Evolutionary conservation across 441 rosid species (phyloP).

Genomic region (Raphanus hybrid): DNA sequence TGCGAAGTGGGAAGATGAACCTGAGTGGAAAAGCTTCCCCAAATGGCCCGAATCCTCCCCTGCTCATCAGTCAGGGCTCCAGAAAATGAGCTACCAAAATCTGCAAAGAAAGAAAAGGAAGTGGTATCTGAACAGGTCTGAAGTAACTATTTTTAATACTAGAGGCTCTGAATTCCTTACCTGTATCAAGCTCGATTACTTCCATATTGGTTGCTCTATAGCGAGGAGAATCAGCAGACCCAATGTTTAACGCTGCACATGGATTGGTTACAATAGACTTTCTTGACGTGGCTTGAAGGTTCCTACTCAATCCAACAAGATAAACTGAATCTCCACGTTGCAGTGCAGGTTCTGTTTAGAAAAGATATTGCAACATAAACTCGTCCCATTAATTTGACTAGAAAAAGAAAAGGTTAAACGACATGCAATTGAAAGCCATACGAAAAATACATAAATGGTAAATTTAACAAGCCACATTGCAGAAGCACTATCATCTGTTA

Average conservation of each 20-base stretch:
- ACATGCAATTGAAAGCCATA: slow-evolving; percentile 21
- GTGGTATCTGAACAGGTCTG: slow-evolving; percentile 14
- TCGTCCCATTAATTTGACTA: neutral
- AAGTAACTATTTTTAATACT: slow-evolving; percentile 14
- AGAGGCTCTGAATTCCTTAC: slow-evolving; percentile 48
- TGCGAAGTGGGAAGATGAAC: slow-evolving; percentile 49
- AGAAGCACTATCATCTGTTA: slow-evolving; percentile 9
- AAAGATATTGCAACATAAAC: slow-evolving; percentile 24
- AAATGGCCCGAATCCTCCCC: slow-evolving; percentile 92
- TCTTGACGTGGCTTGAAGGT: slow-evolving; percentile 90
- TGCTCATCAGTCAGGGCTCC: slow-evolving; percentile 91
- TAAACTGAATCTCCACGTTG: slow-evolving; percentile 90
- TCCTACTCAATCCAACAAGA: slow-evolving; percentile 90
- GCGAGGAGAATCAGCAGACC: slow-evolving; percentile 86
- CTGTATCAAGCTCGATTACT: slow-evolving; percentile 96
- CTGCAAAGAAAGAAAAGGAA: slow-evolving; percentile 50
- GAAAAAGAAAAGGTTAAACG: slow-evolving; percentile 10
- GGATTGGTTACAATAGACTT: slow-evolving; percentile 93
- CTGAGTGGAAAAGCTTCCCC: slow-evolving; percentile 98
- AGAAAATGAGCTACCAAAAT: slow-evolving; percentile 93
- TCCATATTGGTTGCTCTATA: slow-evolving; percentile 97
- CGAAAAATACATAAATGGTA: neutral
- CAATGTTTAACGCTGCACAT: slow-evolving; percentile 78
- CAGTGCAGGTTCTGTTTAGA: slow-evolving; percentile 76
- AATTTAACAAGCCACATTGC: slow-evolving; percentile 1